phyloP scores from a whole-genome alignment of 768 basidiomycete genomes.

The Xerocomellus dryophilus region DNA sequence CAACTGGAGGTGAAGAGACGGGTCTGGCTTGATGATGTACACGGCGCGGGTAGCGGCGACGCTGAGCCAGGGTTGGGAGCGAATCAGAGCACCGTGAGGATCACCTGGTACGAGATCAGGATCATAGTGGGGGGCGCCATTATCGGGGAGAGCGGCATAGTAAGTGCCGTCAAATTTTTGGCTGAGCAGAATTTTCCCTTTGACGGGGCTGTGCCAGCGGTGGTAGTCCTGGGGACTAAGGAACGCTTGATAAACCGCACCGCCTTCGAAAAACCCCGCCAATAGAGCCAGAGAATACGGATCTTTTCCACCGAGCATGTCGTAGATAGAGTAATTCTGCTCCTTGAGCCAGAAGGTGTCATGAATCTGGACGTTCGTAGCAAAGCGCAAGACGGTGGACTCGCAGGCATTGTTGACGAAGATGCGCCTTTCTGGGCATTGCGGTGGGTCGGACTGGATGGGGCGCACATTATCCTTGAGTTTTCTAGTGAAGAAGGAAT shows the following conservation, averaged over 20 bases:
- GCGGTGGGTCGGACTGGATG: no score
- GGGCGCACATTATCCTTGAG: conserved; percentile 22
- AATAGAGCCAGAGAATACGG: background rate
- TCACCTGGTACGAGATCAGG: no score
- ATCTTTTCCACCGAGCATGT: conserved; percentile 42
- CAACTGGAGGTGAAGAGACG: no score
- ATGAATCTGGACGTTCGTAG: conserved; percentile 35
- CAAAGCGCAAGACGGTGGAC: conserved; percentile 38
- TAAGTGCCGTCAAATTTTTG: conserved; percentile 20
- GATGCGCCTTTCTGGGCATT: no score
- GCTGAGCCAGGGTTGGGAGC: no score
- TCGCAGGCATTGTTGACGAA: conserved; percentile 46
- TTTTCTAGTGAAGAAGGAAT: conserved; percentile 50
- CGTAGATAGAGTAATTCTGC: conserved; percentile 52
- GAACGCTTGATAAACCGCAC: conserved; percentile 53
- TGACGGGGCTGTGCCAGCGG: conserved; percentile 58
- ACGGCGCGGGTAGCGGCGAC: no score
- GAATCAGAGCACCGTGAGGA: no score
- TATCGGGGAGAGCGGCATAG: no score
- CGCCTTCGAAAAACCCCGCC: conserved; percentile 41
- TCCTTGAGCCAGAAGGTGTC: conserved; percentile 60
- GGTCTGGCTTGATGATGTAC: no score
- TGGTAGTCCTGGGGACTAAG: conserved; percentile 52
- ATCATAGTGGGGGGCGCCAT: no score
- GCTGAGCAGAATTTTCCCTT: conserved; percentile 35